Base-by-base conservation (phyloP, 371 early-diverging fungal genomes). In the Globomyces sp. region DNA sequence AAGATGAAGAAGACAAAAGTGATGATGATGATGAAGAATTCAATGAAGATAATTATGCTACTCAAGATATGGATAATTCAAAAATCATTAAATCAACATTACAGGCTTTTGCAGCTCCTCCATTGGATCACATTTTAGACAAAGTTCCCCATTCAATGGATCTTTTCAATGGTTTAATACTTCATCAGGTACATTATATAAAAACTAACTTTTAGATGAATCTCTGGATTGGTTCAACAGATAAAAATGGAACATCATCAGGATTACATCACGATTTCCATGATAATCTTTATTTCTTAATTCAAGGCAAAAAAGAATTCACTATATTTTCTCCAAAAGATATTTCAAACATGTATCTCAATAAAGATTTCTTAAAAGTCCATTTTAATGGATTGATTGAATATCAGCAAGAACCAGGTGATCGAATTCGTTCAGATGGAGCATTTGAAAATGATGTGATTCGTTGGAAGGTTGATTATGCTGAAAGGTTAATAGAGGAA, bases 241-340 rank as follows among this genome's bases (percentile, higher is more conserved):
- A 48, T 3, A 11, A 52, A 0, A 67, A 44, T 44, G 74, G 73
- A 1, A 66, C 73, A 5, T 74, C 78, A 13, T 75, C 80, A 3
- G 78, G 81, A 34, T 71, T 84, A 47, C 84, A 84, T 64, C 80
- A 80, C 65, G 84, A 84, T 53, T 81, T 68, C 58, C 72, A 72
- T 44, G 84, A 84, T 70, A 84, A 84, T 64, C 63, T 84, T n/a
- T 84, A 84, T 66, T 53, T 74, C 2, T 73, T 84, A 13, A n/a
- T 11, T 10, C n/a, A 50, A 39, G 76, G 76, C 6, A 34, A 40
- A n/a, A 82, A 82, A 55, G 46, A 50, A 10, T 74, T 83, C 65
- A 73, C 68, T 3, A 34, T 84, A 8, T 78, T 78, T 55, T 49
- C 74, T 1, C 83, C 83, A 2, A 9, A 34, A 34, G 78, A 76